Conservation (phyloP, 2,329 filamentous ascomycete species). For the Dryadomyces quercivorus region DNA sequence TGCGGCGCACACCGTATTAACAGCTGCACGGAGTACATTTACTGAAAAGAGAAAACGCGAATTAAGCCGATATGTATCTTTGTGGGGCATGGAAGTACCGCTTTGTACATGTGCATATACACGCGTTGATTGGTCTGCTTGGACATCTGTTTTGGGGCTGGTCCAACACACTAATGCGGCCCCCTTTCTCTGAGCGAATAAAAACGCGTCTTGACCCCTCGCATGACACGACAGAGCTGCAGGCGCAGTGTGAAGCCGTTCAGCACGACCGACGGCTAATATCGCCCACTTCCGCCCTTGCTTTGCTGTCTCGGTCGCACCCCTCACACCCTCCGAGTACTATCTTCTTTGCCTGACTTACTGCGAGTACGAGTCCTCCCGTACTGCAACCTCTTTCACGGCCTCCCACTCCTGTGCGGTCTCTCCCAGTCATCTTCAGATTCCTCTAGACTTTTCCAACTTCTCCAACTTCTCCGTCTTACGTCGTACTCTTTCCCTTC, state of each 20-base stretch:
- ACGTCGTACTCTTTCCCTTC: not conserved
- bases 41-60: too few species aligned
- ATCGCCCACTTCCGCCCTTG: not conserved
- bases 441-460: not conserved
- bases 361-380: not conserved
- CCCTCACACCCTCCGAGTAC: not conserved
- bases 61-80: too few species aligned
- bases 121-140: slow-evolving; percentile 5
- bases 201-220: not conserved
- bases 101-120: not conserved
- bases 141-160: not conserved
- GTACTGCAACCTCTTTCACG: not conserved
- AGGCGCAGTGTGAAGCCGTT: not conserved
- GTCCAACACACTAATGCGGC: not conserved
- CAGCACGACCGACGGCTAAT: not conserved
- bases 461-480: not conserved
- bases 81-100: not conserved
- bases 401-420: not conserved
- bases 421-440: not conserved
- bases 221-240: slow-evolving; percentile 2
- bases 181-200: slow-evolving; percentile 1
- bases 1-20: too few species aligned
- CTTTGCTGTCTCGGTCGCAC: not conserved
- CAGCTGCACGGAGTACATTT: too few species aligned
- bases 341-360: not conserved